Evolutionary conservation across 257 asterid genomes (phyloP).

Genomic region (Rubia yunnanensis): DNA sequence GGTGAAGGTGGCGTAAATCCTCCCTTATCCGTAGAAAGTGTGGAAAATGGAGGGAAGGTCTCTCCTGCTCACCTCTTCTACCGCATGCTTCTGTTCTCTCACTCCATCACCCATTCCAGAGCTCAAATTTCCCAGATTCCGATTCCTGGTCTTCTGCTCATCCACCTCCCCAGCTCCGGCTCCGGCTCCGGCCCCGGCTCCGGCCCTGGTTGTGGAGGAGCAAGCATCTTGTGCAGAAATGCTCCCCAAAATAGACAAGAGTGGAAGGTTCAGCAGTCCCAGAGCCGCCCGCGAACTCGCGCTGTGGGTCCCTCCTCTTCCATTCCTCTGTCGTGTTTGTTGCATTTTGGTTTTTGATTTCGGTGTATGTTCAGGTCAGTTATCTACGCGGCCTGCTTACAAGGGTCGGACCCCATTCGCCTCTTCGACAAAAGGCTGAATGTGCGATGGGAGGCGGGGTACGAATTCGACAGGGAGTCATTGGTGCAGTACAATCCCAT

Average conservation of each 20-base stretch:
- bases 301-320: conserved; percentile 24
- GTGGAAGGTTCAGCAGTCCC: conserved; percentile 84
- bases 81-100: background rate
- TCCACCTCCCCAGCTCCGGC: background rate
- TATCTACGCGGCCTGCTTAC: conserved; percentile 55
- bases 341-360: conserved; percentile 1
- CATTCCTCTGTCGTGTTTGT: background rate
- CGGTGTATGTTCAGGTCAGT: conserved; percentile 33
- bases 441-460: conserved; percentile 57
- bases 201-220: conserved; percentile 17
- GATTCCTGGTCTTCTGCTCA: background rate
- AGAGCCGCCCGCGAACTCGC: conserved; percentile 94
- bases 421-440: conserved; percentile 47
- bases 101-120: background rate
- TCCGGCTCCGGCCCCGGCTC: conserved; percentile 3
- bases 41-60: conserved; percentile 13
- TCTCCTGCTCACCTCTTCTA: conserved; percentile 6
- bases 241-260: conserved; percentile 75
- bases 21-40: background rate
- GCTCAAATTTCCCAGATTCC: background rate
- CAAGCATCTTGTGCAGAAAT: conserved; percentile 18
- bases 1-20: background rate
- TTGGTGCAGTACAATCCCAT: conserved; percentile 67
- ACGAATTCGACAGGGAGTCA: conserved; percentile 43
- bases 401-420: conserved; percentile 91